Evolutionary conservation across 306 rosid species (phyloP), one percentile per base, ranked within the genome.

Genomic region (Dicorynia guianensis): DNA sequence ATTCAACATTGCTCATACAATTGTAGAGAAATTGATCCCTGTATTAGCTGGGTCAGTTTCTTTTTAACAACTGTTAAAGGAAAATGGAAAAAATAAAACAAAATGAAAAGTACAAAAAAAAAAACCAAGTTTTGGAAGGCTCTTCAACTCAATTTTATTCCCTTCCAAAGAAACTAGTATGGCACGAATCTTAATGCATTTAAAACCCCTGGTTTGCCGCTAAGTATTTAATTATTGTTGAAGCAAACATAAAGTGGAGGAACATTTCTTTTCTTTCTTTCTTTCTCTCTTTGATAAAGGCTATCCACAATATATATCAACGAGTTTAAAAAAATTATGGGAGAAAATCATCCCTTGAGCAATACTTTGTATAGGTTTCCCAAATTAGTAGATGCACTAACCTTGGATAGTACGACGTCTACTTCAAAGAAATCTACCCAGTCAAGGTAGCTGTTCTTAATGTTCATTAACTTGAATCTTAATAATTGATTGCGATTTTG

Each of bases 141-240:
- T 50, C 74, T 53, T 58, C 9, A 18, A 71, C 55, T 59, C 46
- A 69, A 64, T 33, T 36, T 48, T 34, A 44, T 33, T 3, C 50
- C 52, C 15, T 0, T 47, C 9, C 25, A 69, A 61, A 9, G 7
- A 61, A 14, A 47, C 34, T 52, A 60, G 15, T 43, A 19, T 35
- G 42, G 60, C 59, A 7, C 20, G 2, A 20, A 66, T n/a, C 58
- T 7, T 8, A 46, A 48, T 8, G 58, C 30, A 9, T 8, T 48
- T 14, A 40, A 67, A 67, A 47, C 14, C 33, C 46, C 5, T 25
- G 25, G 13, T 34, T 48, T 46, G 20, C 19, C 36, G 35, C 58
- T 46, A 47, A 3, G 59, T 47, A 44, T 49, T 46, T 33, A 57
- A 47, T 47, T 30, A 46, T 4, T 15, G 12, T 30, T 7, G 14